Evolutionary conservation across 139 green algal genomes (phyloP).

Genomic region (Chlorella sorokiniana): DNA sequence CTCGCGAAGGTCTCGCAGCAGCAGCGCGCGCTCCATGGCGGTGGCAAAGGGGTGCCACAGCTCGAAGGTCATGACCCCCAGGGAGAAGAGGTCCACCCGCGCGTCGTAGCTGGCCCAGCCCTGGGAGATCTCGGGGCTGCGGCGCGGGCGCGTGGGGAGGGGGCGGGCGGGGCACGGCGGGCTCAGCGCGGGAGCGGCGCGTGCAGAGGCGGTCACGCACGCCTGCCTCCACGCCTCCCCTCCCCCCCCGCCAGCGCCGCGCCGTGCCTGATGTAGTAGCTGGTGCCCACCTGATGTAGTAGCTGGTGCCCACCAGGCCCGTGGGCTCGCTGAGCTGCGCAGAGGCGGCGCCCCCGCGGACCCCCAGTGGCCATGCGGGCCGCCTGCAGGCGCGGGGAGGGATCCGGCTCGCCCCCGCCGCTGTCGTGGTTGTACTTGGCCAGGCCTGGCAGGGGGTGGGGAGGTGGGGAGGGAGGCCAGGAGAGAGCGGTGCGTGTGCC

Average conservation of each 20-base stretch:
- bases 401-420: not conserved
- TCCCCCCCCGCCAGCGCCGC: too few species aligned
- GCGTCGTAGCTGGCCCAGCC: slow-evolving; percentile 78
- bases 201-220: not conserved
- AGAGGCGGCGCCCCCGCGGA: slow-evolving; percentile 6
- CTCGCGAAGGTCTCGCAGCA: slow-evolving; percentile 79
- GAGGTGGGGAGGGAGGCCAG: not conserved
- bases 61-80: slow-evolving; percentile 91
- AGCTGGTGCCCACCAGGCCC: slow-evolving; percentile 73
- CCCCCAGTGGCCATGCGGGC: too few species aligned
- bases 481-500: not conserved
- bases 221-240: not conserved
- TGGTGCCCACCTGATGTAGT: slow-evolving; percentile 78
- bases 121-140: slow-evolving; percentile 79
- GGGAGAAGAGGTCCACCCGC: slow-evolving; percentile 85
- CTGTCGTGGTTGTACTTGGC: slow-evolving; percentile 61
- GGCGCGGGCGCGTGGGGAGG: slow-evolving; percentile 14
- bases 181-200: not conserved
- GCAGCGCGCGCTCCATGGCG: slow-evolving; percentile 76
- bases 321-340: slow-evolving; percentile 58
- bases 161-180: not conserved
- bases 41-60: slow-evolving; percentile 91
- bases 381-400: not conserved
- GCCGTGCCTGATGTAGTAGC: too few species aligned
- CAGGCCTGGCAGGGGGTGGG: slow-evolving; percentile 35